Evolutionary conservation across 805 yeast species (phyloP), one percentile per base, ranked within the genome.

Genomic region (Ascoidea rubescens): DNA sequence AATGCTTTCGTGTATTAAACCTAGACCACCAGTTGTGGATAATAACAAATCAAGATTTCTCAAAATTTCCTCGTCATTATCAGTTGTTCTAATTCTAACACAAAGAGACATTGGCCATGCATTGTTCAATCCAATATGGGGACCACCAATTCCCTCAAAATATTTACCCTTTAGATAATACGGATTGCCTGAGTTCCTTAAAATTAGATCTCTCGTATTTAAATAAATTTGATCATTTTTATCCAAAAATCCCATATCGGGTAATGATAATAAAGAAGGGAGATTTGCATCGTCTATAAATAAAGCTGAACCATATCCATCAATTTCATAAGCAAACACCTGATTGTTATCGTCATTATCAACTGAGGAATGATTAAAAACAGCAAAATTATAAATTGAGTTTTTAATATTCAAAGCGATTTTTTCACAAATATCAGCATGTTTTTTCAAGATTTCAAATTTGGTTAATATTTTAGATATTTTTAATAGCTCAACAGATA

Each of bases 21-120:
- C 96, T 21, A 87, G 68, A 0, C 80, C 83, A 1, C 74, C 87
- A 0, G 96, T 88, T 10, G 79, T 76, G 4, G 67, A 66, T 71
- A 80, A 73, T 5, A 88, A 64, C 51, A 73, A 56, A 5, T 71
- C 60, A 55, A 88, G 67, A 53, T 71, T 69, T 45, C 66, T 64
- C 51, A 57, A 17, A 31, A 89, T 87, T 61, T 87, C 96, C 0
- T 71, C 71, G 53, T 87, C 93, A 57, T 82, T 79, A 56, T 79
- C 77, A 4, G 82, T 71, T 0, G 96, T 88, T 56, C 96, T 73
- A 21, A 87, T 87, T 37, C 80, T 76, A 51, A 86, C 73, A 45
- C 87, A 67, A n/a, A 84, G 67, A 42, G 89, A 79, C 95, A 88
- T 84, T 12, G 96, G 96, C 96, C 96, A 88, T 0, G 95, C 95